Evolutionary conservation across 1,284 basidiomycete genomes (phyloP).

Genomic region (Tranzscheliella williamsii): DNA sequence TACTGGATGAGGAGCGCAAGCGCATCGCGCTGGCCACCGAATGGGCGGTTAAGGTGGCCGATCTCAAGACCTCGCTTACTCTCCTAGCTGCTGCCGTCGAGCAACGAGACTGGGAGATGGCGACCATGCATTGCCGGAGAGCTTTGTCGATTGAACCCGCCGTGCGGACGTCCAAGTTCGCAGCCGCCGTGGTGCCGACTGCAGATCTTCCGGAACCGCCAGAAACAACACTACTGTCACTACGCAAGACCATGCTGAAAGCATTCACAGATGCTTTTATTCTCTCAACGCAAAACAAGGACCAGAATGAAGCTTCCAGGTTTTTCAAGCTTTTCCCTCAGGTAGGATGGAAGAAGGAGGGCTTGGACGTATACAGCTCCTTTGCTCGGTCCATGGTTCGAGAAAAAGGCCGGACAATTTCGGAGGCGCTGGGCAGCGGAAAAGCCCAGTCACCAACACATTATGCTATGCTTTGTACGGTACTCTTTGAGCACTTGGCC

Average conservation of each 20-base stretch:
- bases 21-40: conserved; percentile 82
- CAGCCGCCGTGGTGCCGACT: conserved; percentile 84
- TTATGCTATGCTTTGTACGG: conserved; percentile 65
- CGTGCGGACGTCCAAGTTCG: conserved; percentile 81
- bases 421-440: conserved; percentile 26
- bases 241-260: conserved; percentile 74
- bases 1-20: conserved; percentile 86
- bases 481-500: conserved; percentile 91
- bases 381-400: conserved; percentile 87
- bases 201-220: conserved; percentile 84
- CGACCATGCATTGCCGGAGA: conserved; percentile 82
- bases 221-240: conserved; percentile 74
- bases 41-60: conserved; percentile 81
- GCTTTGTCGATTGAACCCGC: conserved; percentile 81
- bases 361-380: conserved; percentile 86
- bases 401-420: conserved; percentile 35
- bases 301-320: conserved; percentile 75
- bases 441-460: conserved; percentile 38
- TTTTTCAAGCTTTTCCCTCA: conserved; percentile 97
- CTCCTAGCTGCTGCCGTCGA: conserved; percentile 78
- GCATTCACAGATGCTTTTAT: conserved; percentile 83
- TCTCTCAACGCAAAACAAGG: conserved; percentile 71
- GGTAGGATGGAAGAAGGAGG: conserved; percentile 79
- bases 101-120: conserved; percentile 89
- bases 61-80: conserved; percentile 84